Evolutionary conservation across 805 yeast genomes (phyloP), one percentile per base, ranked within the genome.

Genomic region (Maudiozyma serrabonitensis): DNA sequence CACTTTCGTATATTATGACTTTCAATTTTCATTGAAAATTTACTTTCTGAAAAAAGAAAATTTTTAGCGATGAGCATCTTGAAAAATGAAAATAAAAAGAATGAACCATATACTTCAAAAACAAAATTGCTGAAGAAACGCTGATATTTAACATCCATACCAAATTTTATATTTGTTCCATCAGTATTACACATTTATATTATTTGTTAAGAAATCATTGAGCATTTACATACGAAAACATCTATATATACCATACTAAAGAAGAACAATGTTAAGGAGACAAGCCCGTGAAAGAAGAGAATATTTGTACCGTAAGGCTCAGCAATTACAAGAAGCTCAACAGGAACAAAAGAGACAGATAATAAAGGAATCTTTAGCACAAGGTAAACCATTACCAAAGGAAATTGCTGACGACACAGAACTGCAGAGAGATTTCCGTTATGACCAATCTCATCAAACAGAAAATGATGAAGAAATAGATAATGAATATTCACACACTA

Each of bases 271-370:
- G 96, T 69, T 88, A 50, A 80, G 99, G 69, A 80, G 88, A 73
- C 95, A 91, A 63, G 97, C 98, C 7, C 81, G 99, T 70, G 97
- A 93, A 67, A 79, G 99, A 71, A 80, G 95, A 67, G 98, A 93
- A 62, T 93, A 90, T 61, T 73, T 93, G 26, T 93, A 87, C 71
- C 78, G 88, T 46, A 89, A 90, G 64, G 87, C 96, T 0, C 80
- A 87, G 46, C 93, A 88, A 63, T 75, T 91, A 35, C 96, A 93
- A 65, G 98, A 93, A 56, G 84, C 95, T 11, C 79, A 84, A 21
- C 74, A 85, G 42, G 84, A 84, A 18, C 91, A 87, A 61, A 91
- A 91, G 66, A 76, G 98, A 56, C 95, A 85, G 62, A 85, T 83
- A 59, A 73, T 93, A 41, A 84, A 85, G 54, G 85, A 87, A 15